Percentiles rank a stretch among this genome's conserved stretches.
These are phyloP conservation scores for Sporothrix dimorphospora DNA, from an alignment of 2,329 filamentous ascomycete genomes.

Conservation along the genomic window DNA sequence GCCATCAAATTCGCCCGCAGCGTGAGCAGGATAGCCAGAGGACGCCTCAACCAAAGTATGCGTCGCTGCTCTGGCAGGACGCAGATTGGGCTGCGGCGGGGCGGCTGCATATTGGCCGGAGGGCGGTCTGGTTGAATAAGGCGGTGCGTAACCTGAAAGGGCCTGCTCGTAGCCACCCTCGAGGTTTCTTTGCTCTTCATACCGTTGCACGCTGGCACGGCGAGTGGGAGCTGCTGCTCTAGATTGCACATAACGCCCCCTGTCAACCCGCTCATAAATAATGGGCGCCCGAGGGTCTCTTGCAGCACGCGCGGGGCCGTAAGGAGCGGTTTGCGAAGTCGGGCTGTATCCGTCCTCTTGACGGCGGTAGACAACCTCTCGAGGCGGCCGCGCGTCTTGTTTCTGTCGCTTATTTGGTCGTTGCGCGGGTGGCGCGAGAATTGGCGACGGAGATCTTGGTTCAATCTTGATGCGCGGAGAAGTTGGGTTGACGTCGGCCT, in stretches of 20 bases:
- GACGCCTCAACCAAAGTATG: constrained; percentile 46
- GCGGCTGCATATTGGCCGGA: background rate
- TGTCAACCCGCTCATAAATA: constrained; percentile 43
- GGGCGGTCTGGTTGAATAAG: constrained; percentile 36
- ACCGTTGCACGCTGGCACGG: constrained; percentile 30
- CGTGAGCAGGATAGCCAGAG: constrained; percentile 15
- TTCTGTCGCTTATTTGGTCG: constrained; percentile 62
- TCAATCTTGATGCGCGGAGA: constrained; percentile 66
- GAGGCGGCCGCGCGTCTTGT: constrained; percentile 45
- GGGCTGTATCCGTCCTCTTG: constrained; percentile 24
- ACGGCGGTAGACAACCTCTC: constrained; percentile 27
- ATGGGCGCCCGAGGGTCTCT: constrained; percentile 41
- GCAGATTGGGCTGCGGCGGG: background rate
- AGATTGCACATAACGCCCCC: constrained; percentile 36
- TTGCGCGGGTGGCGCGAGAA: constrained; percentile 55
- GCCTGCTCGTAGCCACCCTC: constrained; percentile 39
- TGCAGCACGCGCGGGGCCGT: background rate
- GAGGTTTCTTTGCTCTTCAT: constrained; percentile 31
- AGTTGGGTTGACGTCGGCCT: constrained; percentile 53
- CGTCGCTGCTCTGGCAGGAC: constrained; percentile 44
- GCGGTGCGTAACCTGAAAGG: constrained; percentile 39
- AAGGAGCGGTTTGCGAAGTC: constrained; percentile 31
- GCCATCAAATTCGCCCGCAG: constrained; percentile 39
- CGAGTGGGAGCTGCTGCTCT: background rate
- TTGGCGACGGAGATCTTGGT: constrained; percentile 65